Evolutionary conservation across 208 protist genomes (phyloP), one percentile per base, ranked within the genome.

Genomic region (Leishmania tropica): DNA sequence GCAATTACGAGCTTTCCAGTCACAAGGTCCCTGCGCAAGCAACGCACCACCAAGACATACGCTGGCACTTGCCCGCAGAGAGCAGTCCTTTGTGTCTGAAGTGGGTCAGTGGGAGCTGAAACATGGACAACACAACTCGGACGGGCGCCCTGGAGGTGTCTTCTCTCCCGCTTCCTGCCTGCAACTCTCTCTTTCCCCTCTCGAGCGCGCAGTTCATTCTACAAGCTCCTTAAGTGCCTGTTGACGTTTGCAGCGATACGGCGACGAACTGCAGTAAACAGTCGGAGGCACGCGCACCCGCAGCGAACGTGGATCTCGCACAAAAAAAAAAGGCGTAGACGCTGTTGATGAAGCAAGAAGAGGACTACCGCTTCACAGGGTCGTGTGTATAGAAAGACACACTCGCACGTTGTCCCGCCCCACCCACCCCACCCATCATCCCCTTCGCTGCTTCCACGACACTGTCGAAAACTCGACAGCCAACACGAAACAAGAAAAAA

Each of bases 401-500:
- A 47, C 67, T 72, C 40, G 67, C 67, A 47, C 67, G 4, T 47
- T 28, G 67, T 48, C 40, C n/a, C 40, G 19, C 5, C 21, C 58
- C 6, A 0, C 40, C 67, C 67, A 31, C 5, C 21, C 58, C 6
- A 0, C 40, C 67, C 67, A 31, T 64, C 58, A 24, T 31, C 7
- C 58, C 67, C 67, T 40, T n/a, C 31, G 31, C 47, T 10, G 37
- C 35, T 76, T 37, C n/a, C 47, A 58, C 72, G 37, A 42, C 67
- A 62, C 17, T 31, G 58, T 17, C 76, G 31, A 76, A 2, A 62
- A 28, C 53, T 42, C 28, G 45, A 78, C 40, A 78, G 54, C 58
- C 17, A 78, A 72, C 78, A 78, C 53, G 75, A 65, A 75, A 67
- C 74, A 81, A 80, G 37, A 40, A 76, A 75, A 0, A 40, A 76